Conservation (phyloP, 495 filamentous ascomycete species). For the Xylaria telfairii region DNA sequence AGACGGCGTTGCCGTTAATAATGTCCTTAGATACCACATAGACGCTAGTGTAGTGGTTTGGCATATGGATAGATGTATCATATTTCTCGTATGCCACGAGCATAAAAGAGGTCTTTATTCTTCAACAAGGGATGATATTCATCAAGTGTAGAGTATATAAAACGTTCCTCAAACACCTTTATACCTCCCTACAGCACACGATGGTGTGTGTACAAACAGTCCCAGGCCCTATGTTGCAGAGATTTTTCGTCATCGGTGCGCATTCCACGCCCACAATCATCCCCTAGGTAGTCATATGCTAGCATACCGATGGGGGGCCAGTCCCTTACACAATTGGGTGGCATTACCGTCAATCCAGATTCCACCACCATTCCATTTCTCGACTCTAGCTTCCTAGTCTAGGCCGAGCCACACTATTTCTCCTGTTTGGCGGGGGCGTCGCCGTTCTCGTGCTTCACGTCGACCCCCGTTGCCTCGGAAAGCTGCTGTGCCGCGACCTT, state of each 20-base stretch:
- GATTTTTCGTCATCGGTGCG: background rate
- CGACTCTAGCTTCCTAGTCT: background rate
- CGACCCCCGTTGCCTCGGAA: background rate
- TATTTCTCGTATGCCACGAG: background rate
- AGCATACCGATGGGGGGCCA: too few relatives aligned
- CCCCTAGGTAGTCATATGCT: background rate
- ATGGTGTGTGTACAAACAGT: background rate
- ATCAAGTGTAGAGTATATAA: background rate
- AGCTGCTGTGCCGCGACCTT: conserved; percentile 9
- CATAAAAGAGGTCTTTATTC: background rate
- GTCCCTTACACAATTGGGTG: background rate
- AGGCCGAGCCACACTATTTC: background rate
- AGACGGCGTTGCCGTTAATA: background rate
- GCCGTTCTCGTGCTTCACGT: background rate
- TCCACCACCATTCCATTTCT: background rate
- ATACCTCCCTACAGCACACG: background rate
- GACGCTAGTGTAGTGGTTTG: background rate
- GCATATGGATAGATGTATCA: background rate
- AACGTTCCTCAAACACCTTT: background rate
- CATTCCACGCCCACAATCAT: background rate
- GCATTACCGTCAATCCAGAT: background rate
- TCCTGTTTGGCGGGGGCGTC: background rate
- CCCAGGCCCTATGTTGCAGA: background rate
- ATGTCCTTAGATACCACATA: background rate
- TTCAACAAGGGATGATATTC: background rate